Evolutionary conservation across 2,329 filamentous ascomycete species (phyloP), one percentile per base, ranked within the genome.

Genomic region (Sporothrix euskadiensis): DNA sequence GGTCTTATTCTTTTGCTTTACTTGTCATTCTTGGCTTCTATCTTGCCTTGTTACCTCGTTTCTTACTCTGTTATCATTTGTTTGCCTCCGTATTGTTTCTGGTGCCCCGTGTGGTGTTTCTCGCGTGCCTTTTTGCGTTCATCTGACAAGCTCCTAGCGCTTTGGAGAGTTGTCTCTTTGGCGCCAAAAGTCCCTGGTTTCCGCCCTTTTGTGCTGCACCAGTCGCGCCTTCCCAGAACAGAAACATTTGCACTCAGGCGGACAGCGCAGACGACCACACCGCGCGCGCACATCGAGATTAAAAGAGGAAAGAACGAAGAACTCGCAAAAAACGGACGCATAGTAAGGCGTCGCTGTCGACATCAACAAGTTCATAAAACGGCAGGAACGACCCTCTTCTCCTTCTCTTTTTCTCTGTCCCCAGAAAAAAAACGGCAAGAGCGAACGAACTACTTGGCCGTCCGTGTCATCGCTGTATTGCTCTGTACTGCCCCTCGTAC

Each of bases 181-280:
- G 41, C 39, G 39, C 52, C 54, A 16, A 41, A 26, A 61, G 0
- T n/a, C n/a, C 19, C 57, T 22, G 61, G 22, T 47, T 41, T 22
- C 30, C 39, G 22, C 30, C 41, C 22, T 12, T 30, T 41, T 49
- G 59, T 22, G 14, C 70, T 41, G n/a, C 57, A 49, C 57, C 47
- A 39, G 65, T 72, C 70, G 73, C 26, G 47, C 70, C 49, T 72
- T 72, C 70, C 59, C 19, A 47, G 32, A 49, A 47, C 61, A 71
- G 47, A 32, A 68, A 68, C 47, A 19, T 32, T 39, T 10, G 54
- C 16, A 19, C 56, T 35, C 73, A 74, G 63, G 69, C 71, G 69
- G 41, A 69, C 69, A 71, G 47, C 56, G 47, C 72, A 73, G 68
- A 66, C 39, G 72, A 71, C 72, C 39, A 57, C 35, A 41, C n/a